phyloP scores from a whole-genome alignment of 345 rosid genomes.

The Hevea brasiliensis region DNA sequence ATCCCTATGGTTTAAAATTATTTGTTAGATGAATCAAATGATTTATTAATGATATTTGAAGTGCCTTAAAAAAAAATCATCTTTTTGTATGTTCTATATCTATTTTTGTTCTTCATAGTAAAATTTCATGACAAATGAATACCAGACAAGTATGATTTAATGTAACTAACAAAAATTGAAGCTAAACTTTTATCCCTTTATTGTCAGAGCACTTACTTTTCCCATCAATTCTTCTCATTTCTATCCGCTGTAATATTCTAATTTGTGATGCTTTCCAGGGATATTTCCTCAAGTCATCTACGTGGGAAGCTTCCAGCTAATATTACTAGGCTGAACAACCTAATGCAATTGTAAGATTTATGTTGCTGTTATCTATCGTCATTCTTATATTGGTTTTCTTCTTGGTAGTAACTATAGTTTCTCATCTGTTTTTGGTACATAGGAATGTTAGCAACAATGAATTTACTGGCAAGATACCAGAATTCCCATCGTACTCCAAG shows the following conservation, averaged over 20 bases:
- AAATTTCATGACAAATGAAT: too few relatives aligned
- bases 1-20: too few relatives aligned
- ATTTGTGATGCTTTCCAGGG: slow-evolving; percentile 35
- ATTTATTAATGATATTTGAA: too few relatives aligned
- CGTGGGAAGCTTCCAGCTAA: slow-evolving; percentile 41
- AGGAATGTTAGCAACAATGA: slow-evolving; percentile 61
- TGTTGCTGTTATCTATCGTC: not conserved
- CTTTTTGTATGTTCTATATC: too few relatives aligned
- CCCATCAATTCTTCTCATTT: not conserved
- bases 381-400: not conserved
- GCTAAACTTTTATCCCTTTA: too few relatives aligned
- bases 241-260: not conserved
- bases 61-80: too few relatives aligned
- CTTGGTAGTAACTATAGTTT: not conserved
- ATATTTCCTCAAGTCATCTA: slow-evolving; percentile 41
- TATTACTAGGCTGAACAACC: slow-evolving; percentile 34
- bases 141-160: too few relatives aligned
- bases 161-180: too few relatives aligned
- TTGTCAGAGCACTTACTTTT: too few relatives aligned
- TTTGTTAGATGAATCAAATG: too few relatives aligned
- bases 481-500: slow-evolving; percentile 40
- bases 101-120: too few relatives aligned
- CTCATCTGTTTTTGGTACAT: slow-evolving; percentile 1
- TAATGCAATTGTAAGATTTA: slow-evolving; percentile 50
- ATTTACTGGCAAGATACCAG: slow-evolving; percentile 43